Evolutionary conservation across 2,329 filamentous ascomycete genomes (phyloP).

Genomic region (Blumeria graminis): DNA sequence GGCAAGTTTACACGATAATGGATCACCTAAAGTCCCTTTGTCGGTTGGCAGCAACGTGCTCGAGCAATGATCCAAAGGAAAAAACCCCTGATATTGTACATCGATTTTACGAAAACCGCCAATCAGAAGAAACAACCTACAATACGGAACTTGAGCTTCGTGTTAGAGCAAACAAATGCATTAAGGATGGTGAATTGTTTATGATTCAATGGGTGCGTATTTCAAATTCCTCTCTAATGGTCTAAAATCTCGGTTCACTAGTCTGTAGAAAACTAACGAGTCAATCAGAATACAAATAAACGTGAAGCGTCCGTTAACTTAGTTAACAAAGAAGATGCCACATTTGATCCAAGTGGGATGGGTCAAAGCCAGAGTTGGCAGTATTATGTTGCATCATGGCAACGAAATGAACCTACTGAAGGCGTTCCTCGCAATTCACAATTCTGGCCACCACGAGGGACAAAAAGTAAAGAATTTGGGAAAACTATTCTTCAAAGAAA

Average conservation of each 20-base stretch:
- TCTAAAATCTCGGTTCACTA: background rate
- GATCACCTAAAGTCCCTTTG: constrained; percentile 65
- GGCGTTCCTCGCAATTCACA: constrained; percentile 36
- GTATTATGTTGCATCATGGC: constrained; percentile 85
- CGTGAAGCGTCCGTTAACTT: constrained; percentile 48
- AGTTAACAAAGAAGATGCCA: constrained; percentile 42
- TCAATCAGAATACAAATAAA: constrained; percentile 33
- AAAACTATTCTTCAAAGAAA: constrained; percentile 43
- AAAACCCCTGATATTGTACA: constrained; percentile 80
- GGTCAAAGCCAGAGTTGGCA: constrained; percentile 69
- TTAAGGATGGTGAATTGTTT: constrained; percentile 84
- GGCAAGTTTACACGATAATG: constrained; percentile 82
- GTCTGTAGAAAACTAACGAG: background rate
- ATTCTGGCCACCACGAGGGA: constrained; percentile 7
- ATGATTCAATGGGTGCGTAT: constrained; percentile 67
- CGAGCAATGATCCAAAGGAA: constrained; percentile 70
- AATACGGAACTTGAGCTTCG: constrained; percentile 74
- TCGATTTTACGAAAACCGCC: constrained; percentile 61
- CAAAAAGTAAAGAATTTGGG: background rate
- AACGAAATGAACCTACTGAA: constrained; percentile 71
- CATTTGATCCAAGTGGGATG: constrained; percentile 76
- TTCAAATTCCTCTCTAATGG: background rate
- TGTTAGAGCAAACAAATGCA: constrained; percentile 76
- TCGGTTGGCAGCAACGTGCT: constrained; percentile 60
- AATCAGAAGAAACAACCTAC: constrained; percentile 67